Evolutionary conservation across 225 moss, liverwort and hornwort species (phyloP).

Genomic region (Antitrichia curtipendula): DNA sequence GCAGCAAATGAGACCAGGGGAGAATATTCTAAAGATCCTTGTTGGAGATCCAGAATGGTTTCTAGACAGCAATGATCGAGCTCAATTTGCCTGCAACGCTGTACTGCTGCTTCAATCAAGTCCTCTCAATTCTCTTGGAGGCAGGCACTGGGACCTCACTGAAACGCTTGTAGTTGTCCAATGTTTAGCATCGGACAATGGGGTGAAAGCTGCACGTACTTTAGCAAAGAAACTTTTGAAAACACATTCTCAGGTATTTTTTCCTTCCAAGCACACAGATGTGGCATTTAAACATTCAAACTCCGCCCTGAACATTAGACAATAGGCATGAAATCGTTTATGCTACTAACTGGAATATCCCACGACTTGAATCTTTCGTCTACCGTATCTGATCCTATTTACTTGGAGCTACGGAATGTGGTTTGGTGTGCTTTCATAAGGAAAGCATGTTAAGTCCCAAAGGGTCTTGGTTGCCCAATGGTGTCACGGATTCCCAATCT

Average conservation of each 20-base stretch:
- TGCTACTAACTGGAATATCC: not conserved
- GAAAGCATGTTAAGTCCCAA: not conserved
- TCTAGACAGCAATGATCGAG: slow-evolving; percentile 35
- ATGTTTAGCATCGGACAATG: slow-evolving; percentile 25
- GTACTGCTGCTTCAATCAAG: slow-evolving; percentile 40
- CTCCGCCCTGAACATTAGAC: not conserved
- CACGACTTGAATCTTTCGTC: not conserved
- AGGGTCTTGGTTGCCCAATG: no score
- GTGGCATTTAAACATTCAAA: not conserved
- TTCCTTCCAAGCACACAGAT: not conserved
- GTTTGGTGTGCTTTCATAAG: not conserved
- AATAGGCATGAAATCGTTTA: not conserved
- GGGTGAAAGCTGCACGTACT: slow-evolving; percentile 40
- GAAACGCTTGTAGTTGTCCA: slow-evolving; percentile 28
- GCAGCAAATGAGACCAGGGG: slow-evolving; percentile 13
- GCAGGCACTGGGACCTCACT: slow-evolving; percentile 40
- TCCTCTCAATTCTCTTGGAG: slow-evolving; percentile 6
- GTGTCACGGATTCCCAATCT: no score
- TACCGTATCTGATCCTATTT: not conserved
- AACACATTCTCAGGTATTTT: slow-evolving; percentile 52
- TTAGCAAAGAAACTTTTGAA: slow-evolving; percentile 82
- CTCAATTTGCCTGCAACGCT: slow-evolving; percentile 62
- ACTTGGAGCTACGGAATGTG: not conserved
- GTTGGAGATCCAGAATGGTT: slow-evolving; percentile 62
- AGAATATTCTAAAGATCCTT: slow-evolving; percentile 34